Conservation (phyloP, 176 grass and related monocot species). For the Poa pratensis region DNA sequence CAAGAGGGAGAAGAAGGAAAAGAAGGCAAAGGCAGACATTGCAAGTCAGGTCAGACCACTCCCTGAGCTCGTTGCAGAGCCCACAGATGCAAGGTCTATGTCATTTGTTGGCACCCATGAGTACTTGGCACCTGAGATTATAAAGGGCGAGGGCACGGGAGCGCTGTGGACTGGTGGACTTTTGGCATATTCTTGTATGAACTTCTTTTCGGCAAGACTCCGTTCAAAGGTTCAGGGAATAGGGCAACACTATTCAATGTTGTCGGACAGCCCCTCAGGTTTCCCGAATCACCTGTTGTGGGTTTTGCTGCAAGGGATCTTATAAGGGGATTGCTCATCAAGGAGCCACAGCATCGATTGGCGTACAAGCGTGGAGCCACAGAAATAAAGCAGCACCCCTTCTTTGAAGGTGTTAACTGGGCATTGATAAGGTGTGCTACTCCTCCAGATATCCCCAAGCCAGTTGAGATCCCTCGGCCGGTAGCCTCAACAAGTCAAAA, state of each 20-base stretch:
- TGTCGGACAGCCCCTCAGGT: slow-evolving; percentile 70
- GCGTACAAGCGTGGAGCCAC: slow-evolving; percentile 79
- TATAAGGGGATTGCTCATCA: slow-evolving; percentile 79
- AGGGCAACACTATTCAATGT: slow-evolving; percentile 84
- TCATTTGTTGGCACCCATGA: slow-evolving; percentile 89
- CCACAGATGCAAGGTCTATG: slow-evolving; percentile 83
- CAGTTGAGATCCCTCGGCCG: slow-evolving; percentile 53
- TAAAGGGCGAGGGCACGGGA: slow-evolving; percentile 89
- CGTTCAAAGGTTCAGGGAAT: slow-evolving; percentile 81
- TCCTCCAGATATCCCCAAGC: slow-evolving; percentile 76
- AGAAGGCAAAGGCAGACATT: slow-evolving; percentile 60
- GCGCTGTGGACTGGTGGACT: slow-evolving; percentile 94
- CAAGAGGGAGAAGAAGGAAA: slow-evolving; percentile 61
- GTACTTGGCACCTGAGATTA: slow-evolving; percentile 79
- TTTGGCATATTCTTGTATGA: slow-evolving; percentile 91
- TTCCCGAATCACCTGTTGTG: slow-evolving; percentile 69
- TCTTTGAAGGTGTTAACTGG: slow-evolving; percentile 87
- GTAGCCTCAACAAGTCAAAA: slow-evolving; percentile 62
- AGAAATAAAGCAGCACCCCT: slow-evolving; percentile 85
- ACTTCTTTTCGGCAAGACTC: slow-evolving; percentile 78
- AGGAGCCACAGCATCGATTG: slow-evolving; percentile 78
- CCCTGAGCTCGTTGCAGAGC: slow-evolving; percentile 76
- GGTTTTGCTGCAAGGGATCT: slow-evolving; percentile 74
- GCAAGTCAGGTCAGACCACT: slow-evolving; percentile 68
- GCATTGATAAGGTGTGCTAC: slow-evolving; percentile 77